Base-by-base conservation (phyloP, 495 filamentous ascomycete species). In the Hypoxylon intermedium region DNA sequence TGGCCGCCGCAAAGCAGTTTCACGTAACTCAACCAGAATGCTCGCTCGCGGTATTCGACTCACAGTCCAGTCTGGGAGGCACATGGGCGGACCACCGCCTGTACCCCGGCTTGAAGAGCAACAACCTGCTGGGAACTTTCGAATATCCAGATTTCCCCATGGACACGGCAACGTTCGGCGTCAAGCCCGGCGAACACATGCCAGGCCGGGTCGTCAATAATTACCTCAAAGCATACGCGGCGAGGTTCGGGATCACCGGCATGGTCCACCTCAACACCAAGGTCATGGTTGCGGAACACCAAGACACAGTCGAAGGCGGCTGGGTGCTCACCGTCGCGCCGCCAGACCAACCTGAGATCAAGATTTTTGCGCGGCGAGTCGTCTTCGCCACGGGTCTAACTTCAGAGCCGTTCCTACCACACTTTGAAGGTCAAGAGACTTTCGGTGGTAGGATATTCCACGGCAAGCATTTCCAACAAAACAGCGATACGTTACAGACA, bases 91-190 rank as follows among this genome's bases (percentile, higher is more conserved):
- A 79, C 42, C 74, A 85, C 21, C 77, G 84, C 0, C 74, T 88
- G 16, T 91, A 90, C 67, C 81, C 83, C 6, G 85, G 86, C 7
- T 80, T 93, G 18, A 85, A 83, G 47, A 83, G 87, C 40, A 82
- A 82, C 64, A 82, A 80, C 34, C 53, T 79, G 9, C 61, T 84
- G 15, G 86, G 87, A 9, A 87, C 81, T 3, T 85, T 86, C 65
- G 88, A 90, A 69, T 89, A 82, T 69, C 85, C 82, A 37, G 89
- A 90, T 63, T 89, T 87, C 58, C 87, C 88, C 23, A 88, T 93
- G 87, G 82, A 85, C 49, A 61, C 56, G 24, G 67, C 77, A 16
- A 80, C 72, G 0, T 87, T 83, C 63, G 84, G 84, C 2, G 82
- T 89, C 38, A 75, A 82, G 49, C 63, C 78, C 1, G 85, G 83